Percentiles rank a stretch among this genome's conserved stretches.
Evolutionary conservation across 2,329 filamentous ascomycete species (phyloP).

Genomic region (Epichloe aotearoae): DNA sequence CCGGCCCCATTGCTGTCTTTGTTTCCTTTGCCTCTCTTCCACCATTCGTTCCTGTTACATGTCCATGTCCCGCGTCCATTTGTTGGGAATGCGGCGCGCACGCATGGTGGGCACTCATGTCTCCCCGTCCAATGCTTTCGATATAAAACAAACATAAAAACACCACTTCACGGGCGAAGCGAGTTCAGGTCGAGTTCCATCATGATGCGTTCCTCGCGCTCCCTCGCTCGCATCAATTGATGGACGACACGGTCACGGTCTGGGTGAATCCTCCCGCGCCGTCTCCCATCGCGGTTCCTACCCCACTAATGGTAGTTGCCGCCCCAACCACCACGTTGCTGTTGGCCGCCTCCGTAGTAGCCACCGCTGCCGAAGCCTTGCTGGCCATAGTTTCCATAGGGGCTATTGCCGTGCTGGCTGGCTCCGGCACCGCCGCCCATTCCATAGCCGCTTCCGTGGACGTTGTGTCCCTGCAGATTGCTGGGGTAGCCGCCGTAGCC

Average conservation of each 20-base stretch:
- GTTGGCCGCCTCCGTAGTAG: conserved; percentile 32
- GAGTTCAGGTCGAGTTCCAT: conserved; percentile 8
- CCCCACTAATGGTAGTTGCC: conserved; percentile 42
- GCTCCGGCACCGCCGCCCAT: conserved; percentile 37
- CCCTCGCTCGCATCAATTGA: neutral
- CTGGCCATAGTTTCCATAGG: conserved; percentile 40
- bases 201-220: conserved; percentile 7
- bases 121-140: conserved; percentile 15
- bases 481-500: conserved; percentile 41
- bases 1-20: conserved; percentile 5
- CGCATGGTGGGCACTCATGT: conserved; percentile 19
- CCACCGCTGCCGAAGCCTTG: conserved; percentile 33
- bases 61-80: neutral
- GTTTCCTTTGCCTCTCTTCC: conserved; percentile 4
- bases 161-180: conserved; percentile 4
- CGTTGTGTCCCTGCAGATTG: conserved; percentile 38
- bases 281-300: conserved; percentile 17
- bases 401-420: conserved; percentile 38
- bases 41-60: conserved; percentile 5
- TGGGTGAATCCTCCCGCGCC: conserved; percentile 7
- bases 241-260: conserved; percentile 3
- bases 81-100: conserved; percentile 7
- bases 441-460: conserved; percentile 43
- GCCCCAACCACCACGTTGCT: conserved; percentile 43
- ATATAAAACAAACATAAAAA: conserved; percentile 7